Evolutionary conservation across 495 filamentous ascomycete species (phyloP).

Genomic region (Podospora pseudocomata): DNA sequence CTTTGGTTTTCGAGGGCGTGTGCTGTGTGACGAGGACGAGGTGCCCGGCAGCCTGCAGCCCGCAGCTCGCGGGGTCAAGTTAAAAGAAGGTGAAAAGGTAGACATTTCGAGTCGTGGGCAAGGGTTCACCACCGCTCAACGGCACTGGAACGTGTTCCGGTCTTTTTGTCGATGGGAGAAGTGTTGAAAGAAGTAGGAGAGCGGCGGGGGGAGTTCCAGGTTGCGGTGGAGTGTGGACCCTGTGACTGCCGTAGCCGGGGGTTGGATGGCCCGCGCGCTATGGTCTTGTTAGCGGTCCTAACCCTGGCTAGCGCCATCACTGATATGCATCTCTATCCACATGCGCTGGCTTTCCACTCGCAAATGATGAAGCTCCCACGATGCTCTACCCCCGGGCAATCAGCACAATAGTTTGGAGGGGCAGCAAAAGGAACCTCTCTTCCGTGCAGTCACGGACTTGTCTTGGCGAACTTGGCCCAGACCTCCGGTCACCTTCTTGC

Average conservation of each 20-base stretch:
- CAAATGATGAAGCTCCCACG: neutral
- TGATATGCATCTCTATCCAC: conserved; percentile 5
- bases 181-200: conserved; percentile 3
- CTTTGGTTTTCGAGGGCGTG: neutral
- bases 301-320: conserved; percentile 6
- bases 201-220: neutral
- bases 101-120: neutral
- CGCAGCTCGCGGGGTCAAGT: neutral
- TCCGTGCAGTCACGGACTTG: neutral
- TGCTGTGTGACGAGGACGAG: neutral
- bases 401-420: neutral
- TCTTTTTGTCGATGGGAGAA: neutral
- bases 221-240: no score
- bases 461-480: no score
- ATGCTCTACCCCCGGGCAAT: neutral
- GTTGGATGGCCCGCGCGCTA: neutral
- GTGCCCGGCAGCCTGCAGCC: no score
- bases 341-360: neutral
- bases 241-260: conserved; percentile 24
- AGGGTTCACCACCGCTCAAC: no score
- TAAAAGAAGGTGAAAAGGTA: neutral
- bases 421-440: neutral
- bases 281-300: neutral
- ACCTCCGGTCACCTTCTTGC: neutral
- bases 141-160: no score